Evolutionary conservation across 2,329 filamentous ascomycete genomes (phyloP).

Genomic region (Aureobasidium sp.): DNA sequence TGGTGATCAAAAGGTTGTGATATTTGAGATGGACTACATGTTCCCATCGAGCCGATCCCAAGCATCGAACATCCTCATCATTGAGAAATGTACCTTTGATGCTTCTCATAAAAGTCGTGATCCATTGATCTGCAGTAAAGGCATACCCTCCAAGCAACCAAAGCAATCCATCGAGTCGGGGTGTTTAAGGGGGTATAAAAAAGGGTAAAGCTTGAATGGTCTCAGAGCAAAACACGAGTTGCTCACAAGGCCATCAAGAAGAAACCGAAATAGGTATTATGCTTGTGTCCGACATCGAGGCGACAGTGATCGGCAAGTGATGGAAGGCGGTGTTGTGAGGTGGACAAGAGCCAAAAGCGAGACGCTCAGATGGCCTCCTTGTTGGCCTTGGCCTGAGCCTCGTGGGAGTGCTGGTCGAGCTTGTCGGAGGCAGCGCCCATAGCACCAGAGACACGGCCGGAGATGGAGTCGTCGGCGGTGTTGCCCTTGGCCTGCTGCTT

Average conservation of each 20-base stretch:
- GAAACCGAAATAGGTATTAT: not conserved
- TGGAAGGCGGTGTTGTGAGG: not conserved
- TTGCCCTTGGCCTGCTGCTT: constrained; percentile 55
- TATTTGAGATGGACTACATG: not conserved
- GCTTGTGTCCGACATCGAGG: not conserved
- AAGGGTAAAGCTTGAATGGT: not conserved
- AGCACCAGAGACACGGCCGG: constrained; percentile 50
- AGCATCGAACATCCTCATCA: not conserved
- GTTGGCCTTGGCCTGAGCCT: constrained; percentile 43
- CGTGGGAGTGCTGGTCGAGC: constrained; percentile 46
- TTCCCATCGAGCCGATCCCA: not conserved
- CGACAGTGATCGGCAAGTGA: not conserved
- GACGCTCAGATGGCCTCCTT: constrained; percentile 34
- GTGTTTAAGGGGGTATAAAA: not conserved
- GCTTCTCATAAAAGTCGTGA: constrained; percentile 12
- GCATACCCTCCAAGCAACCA: not conserved
- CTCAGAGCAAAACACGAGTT: constrained; percentile 1
- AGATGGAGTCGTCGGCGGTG: constrained; percentile 46
- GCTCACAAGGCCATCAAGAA: not conserved
- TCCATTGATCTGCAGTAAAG: not conserved
- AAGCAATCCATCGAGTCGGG: not conserved
- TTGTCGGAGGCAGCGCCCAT: constrained; percentile 48
- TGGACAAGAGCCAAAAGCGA: not conserved
- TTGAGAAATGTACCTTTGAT: not conserved
- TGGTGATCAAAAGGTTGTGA: not conserved